A percentile compares a stretch with the other conserved stretches of the same genome.
phyloP scores from a whole-genome alignment of 2,329 filamentous ascomycete species.

The Ascochyta pisi region DNA sequence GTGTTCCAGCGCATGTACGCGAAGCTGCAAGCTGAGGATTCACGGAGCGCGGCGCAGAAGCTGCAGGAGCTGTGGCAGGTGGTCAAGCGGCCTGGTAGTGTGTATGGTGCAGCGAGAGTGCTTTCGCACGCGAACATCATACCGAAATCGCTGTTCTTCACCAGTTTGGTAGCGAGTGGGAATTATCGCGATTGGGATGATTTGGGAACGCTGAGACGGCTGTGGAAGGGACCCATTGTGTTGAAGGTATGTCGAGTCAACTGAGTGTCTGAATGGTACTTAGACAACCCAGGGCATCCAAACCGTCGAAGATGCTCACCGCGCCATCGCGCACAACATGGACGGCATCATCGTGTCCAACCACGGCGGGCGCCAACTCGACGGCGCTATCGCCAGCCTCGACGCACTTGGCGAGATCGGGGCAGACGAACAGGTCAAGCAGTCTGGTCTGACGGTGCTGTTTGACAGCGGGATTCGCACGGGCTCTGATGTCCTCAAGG shows the following conservation, averaged over 20 bases:
- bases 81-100: conserved; percentile 45
- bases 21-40: conserved; percentile 42
- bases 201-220: conserved; percentile 38
- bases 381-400: conserved; percentile 44
- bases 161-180: conserved; percentile 44
- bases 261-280: no score
- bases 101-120: conserved; percentile 42
- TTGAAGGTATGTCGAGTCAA: conserved; percentile 31
- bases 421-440: conserved; percentile 40
- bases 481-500: conserved; percentile 47
- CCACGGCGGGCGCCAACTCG: conserved; percentile 48
- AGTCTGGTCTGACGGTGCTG: conserved; percentile 39
- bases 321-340: conserved; percentile 44
- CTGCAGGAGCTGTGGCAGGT: conserved; percentile 47
- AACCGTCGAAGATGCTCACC: conserved; percentile 46
- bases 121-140: conserved; percentile 43
- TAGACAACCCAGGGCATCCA: conserved; percentile 38
- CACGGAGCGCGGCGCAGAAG: conserved; percentile 40
- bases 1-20: conserved; percentile 46
- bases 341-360: conserved; percentile 50
- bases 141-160: conserved; percentile 48
- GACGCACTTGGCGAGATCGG: conserved; percentile 48
- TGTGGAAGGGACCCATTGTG: conserved; percentile 50
- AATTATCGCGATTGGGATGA: conserved; percentile 47
- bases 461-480: conserved; percentile 49